Evolutionary conservation across 148 eudicot species (phyloP).

Genomic region (Chenopodium album): DNA sequence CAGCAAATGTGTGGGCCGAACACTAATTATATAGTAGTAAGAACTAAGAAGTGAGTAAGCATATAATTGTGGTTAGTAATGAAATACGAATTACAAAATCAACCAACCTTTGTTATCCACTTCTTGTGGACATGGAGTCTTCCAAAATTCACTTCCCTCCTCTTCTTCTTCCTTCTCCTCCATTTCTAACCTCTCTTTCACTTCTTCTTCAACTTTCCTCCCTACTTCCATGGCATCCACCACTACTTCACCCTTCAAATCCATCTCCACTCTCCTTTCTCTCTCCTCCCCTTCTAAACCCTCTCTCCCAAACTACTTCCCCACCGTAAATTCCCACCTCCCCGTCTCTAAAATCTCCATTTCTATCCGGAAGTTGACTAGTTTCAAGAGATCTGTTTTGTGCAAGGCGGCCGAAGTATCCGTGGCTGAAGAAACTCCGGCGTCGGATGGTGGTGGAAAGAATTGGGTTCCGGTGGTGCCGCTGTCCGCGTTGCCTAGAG

Average conservation of each 20-base stretch:
- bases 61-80: conserved; percentile 11
- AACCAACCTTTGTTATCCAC: conserved; percentile 30
- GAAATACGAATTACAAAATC: not conserved
- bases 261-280: conserved; percentile 40
- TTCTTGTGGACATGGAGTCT: conserved; percentile 39
- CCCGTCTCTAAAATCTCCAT: not conserved
- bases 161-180: not conserved
- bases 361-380: not conserved
- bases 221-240: conserved; percentile 26
- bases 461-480: conserved; percentile 99
- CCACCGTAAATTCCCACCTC: conserved; percentile 6
- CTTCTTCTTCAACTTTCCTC: not conserved
- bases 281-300: conserved; percentile 29
- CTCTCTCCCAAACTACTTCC: conserved; percentile 18
- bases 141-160: not conserved
- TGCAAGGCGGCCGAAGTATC: conserved; percentile 64
- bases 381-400: not conserved
- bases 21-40: no score
- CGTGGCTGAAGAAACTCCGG: conserved; percentile 34
- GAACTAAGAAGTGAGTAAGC: no score
- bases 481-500: conserved; percentile 74
- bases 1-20: no score
- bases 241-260: conserved; percentile 48
- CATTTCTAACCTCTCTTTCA: conserved; percentile 11
- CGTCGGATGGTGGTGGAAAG: conserved; percentile 26